Percentiles rank a stretch among this genome's conserved stretches.
These are phyloP conservation scores for Trichothecium roseum DNA, from an alignment of 2,329 filamentous ascomycete genomes.

Conservation along the genomic window DNA sequence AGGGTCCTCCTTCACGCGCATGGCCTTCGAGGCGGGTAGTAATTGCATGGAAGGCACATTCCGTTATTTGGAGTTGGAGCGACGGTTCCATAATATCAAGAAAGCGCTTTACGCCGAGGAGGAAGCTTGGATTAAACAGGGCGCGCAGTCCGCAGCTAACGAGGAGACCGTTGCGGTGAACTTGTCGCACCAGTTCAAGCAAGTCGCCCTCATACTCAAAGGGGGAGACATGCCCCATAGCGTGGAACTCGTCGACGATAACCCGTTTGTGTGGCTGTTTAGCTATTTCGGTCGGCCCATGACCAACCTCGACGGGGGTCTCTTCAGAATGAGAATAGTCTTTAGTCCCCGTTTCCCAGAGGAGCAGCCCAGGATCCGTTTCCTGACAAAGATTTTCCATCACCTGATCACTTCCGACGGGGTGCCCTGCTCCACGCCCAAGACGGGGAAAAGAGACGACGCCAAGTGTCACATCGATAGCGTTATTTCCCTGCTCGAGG, in stretches of 20 bases:
- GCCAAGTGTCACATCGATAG: conserved; percentile 74
- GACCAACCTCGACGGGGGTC: conserved; percentile 85
- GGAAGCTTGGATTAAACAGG: conserved; percentile 59
- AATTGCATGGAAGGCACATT: conserved; percentile 86
- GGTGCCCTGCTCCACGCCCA: conserved; percentile 71
- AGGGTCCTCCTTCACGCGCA: conserved; percentile 56
- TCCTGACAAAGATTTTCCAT: conserved; percentile 78
- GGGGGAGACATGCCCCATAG: conserved; percentile 61
- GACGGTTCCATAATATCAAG: conserved; percentile 59
- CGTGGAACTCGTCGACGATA: conserved; percentile 64
- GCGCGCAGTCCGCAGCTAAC: conserved; percentile 48
- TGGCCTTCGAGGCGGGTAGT: conserved; percentile 72
- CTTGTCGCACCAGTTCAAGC: conserved; percentile 74
- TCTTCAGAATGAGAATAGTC: conserved; percentile 70
- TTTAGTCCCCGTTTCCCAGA: conserved; percentile 81
- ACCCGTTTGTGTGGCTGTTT: conserved; percentile 81
- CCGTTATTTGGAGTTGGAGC: conserved; percentile 65
- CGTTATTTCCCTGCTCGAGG: conserved; percentile 73
- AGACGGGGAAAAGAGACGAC: conserved; percentile 54
- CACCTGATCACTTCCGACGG: conserved; percentile 75
- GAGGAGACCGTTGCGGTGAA: conserved; percentile 72
- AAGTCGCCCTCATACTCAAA: conserved; percentile 68
- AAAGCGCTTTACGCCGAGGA: conserved; percentile 63
- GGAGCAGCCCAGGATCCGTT: conserved; percentile 74
- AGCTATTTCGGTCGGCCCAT: conserved; percentile 87